phyloP scores from a whole-genome alignment of 2,329 filamentous ascomycete species.

The Thelonectria rubi region DNA sequence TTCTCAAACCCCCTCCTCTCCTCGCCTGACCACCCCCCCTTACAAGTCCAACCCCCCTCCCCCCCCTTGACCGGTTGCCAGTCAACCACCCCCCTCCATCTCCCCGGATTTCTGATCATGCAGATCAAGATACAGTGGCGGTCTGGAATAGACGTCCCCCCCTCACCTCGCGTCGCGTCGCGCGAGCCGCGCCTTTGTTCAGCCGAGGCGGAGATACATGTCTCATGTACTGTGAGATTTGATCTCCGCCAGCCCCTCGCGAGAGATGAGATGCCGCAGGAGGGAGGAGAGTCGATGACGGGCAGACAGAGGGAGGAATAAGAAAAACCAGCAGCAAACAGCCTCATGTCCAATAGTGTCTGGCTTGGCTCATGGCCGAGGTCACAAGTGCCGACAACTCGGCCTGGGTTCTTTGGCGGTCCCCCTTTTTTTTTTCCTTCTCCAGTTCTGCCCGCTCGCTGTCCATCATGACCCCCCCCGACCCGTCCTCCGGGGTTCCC shows the following conservation, averaged over 20 bases:
- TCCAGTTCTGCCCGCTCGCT: neutral
- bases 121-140: conserved; percentile 30
- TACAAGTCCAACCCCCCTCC: neutral
- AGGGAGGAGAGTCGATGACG: conserved; percentile 1
- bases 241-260: neutral
- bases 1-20: conserved; percentile 3
- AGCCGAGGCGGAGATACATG: conserved; percentile 18
- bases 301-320: conserved; percentile 4
- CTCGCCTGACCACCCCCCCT: conserved; percentile 14
- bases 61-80: too few relatives aligned
- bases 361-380: too few relatives aligned
- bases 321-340: conserved; percentile 13
- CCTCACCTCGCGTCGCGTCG: neutral
- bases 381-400: neutral
- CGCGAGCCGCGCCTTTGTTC: conserved; percentile 4
- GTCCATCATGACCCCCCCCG: neutral
- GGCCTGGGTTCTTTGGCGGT: neutral
- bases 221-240: conserved; percentile 8
- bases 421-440: neutral
- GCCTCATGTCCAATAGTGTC: neutral
- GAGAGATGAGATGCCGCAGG: conserved; percentile 9
- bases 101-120: conserved; percentile 32
- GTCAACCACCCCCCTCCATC: conserved; percentile 24
- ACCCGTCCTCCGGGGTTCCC: neutral
- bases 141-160: conserved; percentile 8